Percentiles rank a stretch among this genome's conserved stretches.
These are phyloP conservation scores for Rhododendron ferrugineum DNA, from an alignment of 148 eudicot genomes.

Conservation along the genomic window DNA sequence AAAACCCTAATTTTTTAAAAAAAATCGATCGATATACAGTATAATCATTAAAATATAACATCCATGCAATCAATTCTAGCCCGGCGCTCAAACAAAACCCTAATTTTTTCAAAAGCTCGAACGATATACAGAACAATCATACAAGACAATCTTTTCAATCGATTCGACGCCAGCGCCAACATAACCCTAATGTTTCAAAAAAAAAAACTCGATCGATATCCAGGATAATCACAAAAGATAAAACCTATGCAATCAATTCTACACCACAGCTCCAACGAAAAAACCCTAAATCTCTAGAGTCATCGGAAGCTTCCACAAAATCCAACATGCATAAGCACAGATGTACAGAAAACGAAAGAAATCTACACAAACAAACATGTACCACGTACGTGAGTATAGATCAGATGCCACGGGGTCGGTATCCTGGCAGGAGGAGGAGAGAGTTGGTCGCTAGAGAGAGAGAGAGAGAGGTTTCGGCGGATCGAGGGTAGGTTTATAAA, in stretches of 20 bases:
- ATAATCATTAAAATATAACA: not conserved
- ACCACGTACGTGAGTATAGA: not conserved
- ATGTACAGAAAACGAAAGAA: not conserved
- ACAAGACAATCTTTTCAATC: not conserved
- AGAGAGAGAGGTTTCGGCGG: not conserved
- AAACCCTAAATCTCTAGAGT: not conserved
- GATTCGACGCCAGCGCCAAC: not conserved
- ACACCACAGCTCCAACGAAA: not conserved
- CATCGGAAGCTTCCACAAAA: not conserved
- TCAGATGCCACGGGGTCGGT: not conserved
- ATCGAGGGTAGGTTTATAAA: not conserved
- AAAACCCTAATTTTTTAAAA: not conserved
- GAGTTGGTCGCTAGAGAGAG: not conserved
- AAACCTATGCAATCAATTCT: not conserved
- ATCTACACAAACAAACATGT: not conserved
- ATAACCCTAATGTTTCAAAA: not conserved
- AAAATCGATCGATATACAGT: not conserved
- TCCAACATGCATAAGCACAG: not conserved
- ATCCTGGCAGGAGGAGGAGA: slow-evolving; percentile 13
- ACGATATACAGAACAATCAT: not conserved
- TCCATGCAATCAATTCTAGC: not conserved
- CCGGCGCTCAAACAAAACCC: not conserved
- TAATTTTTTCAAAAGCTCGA: not conserved
- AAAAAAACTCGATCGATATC: not conserved
- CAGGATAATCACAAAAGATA: not conserved